Evolutionary conservation across 495 filamentous ascomycete species (phyloP), one percentile per base, ranked within the genome.

Genomic region (Penicillium goetzii): DNA sequence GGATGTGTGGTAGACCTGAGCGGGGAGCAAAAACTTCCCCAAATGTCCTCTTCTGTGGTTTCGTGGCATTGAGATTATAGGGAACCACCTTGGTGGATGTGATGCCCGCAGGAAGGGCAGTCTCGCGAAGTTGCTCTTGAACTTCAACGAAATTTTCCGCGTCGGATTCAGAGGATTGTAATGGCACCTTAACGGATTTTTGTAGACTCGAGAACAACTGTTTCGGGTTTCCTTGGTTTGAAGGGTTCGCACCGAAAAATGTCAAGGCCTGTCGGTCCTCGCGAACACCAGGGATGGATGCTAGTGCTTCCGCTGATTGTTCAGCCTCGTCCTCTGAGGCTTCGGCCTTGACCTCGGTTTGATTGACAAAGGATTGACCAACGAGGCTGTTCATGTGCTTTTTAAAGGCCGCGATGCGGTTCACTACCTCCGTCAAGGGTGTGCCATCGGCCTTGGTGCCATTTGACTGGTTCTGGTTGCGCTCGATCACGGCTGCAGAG

Each of bases 141-240:
- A 80, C 76, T 45, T 80, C 77, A n/a, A 80, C 76, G 19, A 79
- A 78, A 55, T 83, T 81, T 60, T 81, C 72, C 30, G 74, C 59
- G 17, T 74, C 67, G 23, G 73, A 64, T n/a, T 82, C 80, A 15
- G 78, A 68, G 23, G 73, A 76, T 25, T 68, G 69, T 23, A 76
- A 57, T 14, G 69, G 67, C 43, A 78, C 70, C 50, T 74, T 75
- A 56, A 73, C 64, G 4, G 84, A 78, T 62, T 84, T 84, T 64
- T 89, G 89, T 28, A 93, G 76, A 74, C 92, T 96, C 15, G 92
- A 92, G 74, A 92, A 97, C 17, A 97, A 80, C 58, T 94, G 91
- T 66, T 87, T 90, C 15, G 88, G 81, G 34, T 88, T 87, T 10
- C 86, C 89, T 19, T 88, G 81, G 33, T 88, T 87, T 12, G 67